Evolutionary conservation across 1,284 basidiomycete species (phyloP), one percentile per base, ranked within the genome.

Genomic region (Melampsora americana): DNA sequence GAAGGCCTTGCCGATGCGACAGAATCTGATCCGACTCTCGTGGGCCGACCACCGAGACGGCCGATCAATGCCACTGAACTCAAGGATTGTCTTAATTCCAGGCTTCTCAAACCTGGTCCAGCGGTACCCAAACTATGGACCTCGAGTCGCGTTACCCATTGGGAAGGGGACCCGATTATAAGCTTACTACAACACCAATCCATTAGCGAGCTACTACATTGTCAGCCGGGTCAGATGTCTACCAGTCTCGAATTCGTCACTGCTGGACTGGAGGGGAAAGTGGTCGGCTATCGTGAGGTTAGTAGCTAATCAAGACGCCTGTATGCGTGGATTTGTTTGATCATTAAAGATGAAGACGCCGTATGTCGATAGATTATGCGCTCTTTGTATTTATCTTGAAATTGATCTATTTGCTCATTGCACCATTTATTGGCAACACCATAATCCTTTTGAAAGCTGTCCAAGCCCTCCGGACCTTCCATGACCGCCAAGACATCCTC

Each of bases 191-290:
- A 48, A 5, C 42, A 66, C 6, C 60, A 66, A 23, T 73, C 70
- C n/a, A 73, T 73, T 26, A 9, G 48, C 42, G 72, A 74, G 28
- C 66, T 74, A 18, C 48, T 74, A n/a, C 23, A 60, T 53, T 26
- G 53, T n/a, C 65, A 67, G 44, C 23, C 65, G 6, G 64, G 53
- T 46, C 65, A 50, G 7, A 44, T 67, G 72, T 42, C 50, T 28
- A 61, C 72, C 35, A 66, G 56, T 28, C 53, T 74, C n/a, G 65
- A 67, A 20, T 74, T 74, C 32, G 30, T 74, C 18, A 66, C 64
- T 26, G 64, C 64, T n/a, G 72, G 72, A 66, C 65, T 74, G 23
- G 72, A 74, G 42, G 72, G 72, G 16, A 65, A 67, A 20, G 53
- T 74, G 12, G 72, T 74, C 26, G 72, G 66, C 42, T 74, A 64